These are phyloP conservation scores for Penicillium ucsense DNA, from an alignment of 495 filamentous ascomycete genomes.

Conservation along the genomic window DNA sequence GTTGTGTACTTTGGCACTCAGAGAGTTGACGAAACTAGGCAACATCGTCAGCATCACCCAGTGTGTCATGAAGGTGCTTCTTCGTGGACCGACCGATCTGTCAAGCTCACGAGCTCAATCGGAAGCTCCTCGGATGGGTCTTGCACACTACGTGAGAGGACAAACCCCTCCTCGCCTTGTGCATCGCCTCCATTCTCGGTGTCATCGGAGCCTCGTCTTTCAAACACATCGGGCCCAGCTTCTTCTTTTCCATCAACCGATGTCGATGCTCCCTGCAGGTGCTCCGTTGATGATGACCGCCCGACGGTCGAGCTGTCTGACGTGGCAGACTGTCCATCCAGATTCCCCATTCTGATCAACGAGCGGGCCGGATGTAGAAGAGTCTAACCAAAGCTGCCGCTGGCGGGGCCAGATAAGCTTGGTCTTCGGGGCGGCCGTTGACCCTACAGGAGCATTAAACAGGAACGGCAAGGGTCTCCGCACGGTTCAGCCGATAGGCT, in stretches of 20 bases:
- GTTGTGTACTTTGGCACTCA: conserved; percentile 79
- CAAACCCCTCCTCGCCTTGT: conserved; percentile 32
- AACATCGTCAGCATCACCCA: neutral
- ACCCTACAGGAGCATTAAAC: conserved; percentile 7
- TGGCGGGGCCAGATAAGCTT: conserved; percentile 22
- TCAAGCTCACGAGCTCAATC: conserved; percentile 81
- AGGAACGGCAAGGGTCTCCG: conserved; percentile 18
- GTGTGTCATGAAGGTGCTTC: too few relatives aligned
- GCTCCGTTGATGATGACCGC: conserved; percentile 22
- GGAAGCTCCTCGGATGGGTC: conserved; percentile 76
- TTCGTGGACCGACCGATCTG: conserved; percentile 55
- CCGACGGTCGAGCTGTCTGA: conserved; percentile 49
- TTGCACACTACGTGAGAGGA: conserved; percentile 41
- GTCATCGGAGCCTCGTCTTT: conserved; percentile 40
- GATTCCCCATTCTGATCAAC: conserved; percentile 45
- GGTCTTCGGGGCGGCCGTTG: conserved; percentile 9
- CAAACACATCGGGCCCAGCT: conserved; percentile 36
- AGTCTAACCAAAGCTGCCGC: conserved; percentile 22
- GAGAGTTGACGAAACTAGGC: conserved; percentile 76
- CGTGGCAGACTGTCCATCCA: conserved; percentile 30
- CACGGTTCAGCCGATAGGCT: conserved; percentile 25
- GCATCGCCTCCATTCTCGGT: conserved; percentile 42
- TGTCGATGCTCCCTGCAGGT: conserved; percentile 13
- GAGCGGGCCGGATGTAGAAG: conserved; percentile 35
- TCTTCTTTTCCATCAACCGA: conserved; percentile 22